Conservation (phyloP, 805 yeast genomes). For the Cyberlindnera euphorbiae region DNA sequence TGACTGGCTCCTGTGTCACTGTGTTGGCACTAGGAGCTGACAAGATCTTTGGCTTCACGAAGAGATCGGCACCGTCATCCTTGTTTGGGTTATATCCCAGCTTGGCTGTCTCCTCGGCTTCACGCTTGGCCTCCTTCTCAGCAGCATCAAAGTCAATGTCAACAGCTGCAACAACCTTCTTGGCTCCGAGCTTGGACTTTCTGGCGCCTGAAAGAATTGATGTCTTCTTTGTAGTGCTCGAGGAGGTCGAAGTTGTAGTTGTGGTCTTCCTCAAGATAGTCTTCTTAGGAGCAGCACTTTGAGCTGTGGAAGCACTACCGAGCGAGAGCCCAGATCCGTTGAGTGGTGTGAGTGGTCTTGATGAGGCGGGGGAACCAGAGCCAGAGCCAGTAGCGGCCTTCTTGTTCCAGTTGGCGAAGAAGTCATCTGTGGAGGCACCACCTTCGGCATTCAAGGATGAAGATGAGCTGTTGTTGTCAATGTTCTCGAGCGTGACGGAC, state of each 20-base stretch:
- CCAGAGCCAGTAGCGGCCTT: slow-evolving; percentile 34
- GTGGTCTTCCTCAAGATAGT: slow-evolving; percentile 28
- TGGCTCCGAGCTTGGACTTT: slow-evolving; percentile 49
- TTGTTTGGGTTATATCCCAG: slow-evolving; percentile 40
- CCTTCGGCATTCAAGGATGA: slow-evolving; percentile 32
- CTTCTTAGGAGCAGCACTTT: slow-evolving; percentile 25
- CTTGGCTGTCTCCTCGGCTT: slow-evolving; percentile 57
- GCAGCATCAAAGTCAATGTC: slow-evolving; percentile 60
- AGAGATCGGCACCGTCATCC: slow-evolving; percentile 11
- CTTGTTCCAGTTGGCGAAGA: slow-evolving; percentile 84
- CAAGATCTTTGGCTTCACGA: slow-evolving; percentile 7
- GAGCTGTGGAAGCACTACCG: slow-evolving; percentile 4
- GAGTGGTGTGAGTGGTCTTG: slow-evolving; percentile 29
- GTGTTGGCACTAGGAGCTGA: slow-evolving; percentile 13
- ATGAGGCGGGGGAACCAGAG: slow-evolving; percentile 29
- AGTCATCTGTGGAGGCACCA: slow-evolving; percentile 65
- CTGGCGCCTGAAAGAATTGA: slow-evolving; percentile 51
- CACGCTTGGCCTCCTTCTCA: slow-evolving; percentile 77
- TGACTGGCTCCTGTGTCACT: slow-evolving; percentile 11
- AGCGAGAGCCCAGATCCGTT: slow-evolving; percentile 11
- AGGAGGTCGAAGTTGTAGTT: slow-evolving; percentile 23
- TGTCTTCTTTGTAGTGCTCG: slow-evolving; percentile 33
- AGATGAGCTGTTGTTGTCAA: slow-evolving; percentile 30
- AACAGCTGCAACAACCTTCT: slow-evolving; percentile 50
- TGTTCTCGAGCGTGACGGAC: slow-evolving; percentile 58